Evolutionary conservation across 2,329 filamentous ascomycete species (phyloP), one percentile per base, ranked within the genome.

Genomic region (Aphanocladium album): DNA sequence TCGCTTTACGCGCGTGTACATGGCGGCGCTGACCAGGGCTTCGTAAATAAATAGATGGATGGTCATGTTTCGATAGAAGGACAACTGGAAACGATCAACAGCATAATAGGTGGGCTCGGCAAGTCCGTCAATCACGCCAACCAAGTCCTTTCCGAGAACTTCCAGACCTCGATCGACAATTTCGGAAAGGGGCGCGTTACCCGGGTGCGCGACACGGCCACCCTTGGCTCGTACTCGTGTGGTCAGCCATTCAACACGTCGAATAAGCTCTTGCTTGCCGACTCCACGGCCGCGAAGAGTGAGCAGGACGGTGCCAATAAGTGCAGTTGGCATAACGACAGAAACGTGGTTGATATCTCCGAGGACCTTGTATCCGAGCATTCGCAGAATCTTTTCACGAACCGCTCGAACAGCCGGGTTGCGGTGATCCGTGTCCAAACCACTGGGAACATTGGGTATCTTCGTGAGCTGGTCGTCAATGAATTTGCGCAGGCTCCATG

Each of bases 41-140:
- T 98, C 93, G 2, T 91, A 89, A 61, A 99, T 95, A 73, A 99
- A 99, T 5, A 99, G 83, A 71, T 99, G 95, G 63, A 99, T 99
- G 0, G 93, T 97, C 95, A 98, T 98, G 74, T 99, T 99, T 57
- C 95, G 88, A 76, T 99, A 99, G 74, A 99, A 99, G 0, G 92
- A 96, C 11, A 99, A 83, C 71, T 99, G 95, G 78, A 99, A 99
- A 57, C 92, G 85, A 73, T 99, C 95, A 43, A 97, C 92, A 5
- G 95, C 95, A 69, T 91, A 96, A 74, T 91, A 98, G 0, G 95
- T 98, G 19, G 91, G 90, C 72, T 99, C 95, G 0, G 90, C 89
- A 5, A 99, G 77, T 0, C 88, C 91, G 41, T 88, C 83, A 0
- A 96, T 82, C 5, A 88, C 79, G 5, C 93, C 91, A 0, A 99